Evolutionary conservation across 1,139 yeast genomes (phyloP), one percentile per base, ranked within the genome.

Genomic region (Schwanniomyces etchellsii): DNA sequence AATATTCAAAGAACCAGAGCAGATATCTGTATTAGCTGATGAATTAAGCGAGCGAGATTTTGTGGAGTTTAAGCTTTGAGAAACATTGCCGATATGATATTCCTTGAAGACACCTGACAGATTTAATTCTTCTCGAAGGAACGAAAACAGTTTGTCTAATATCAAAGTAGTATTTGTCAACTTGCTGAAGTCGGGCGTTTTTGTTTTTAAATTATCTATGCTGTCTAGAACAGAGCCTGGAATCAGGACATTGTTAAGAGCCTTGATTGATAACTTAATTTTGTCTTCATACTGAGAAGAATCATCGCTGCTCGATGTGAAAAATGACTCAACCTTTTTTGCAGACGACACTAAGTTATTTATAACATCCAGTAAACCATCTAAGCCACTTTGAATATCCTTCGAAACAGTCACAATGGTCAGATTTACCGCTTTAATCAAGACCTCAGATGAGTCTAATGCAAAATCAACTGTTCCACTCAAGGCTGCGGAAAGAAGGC

Each of bases 391-490:
- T 33, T 83, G 78, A 14, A 86, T 60, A 5, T 76, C 85, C 24
- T 62, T 58, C 0, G 86, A 70, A 10, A 78, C 57, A 0, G 60
- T 58, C 1, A 57, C 59, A 2, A 85, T 55, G 0, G 93, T 77
- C 3, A 56, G 56, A 45, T 88, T 84, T 2, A 85, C 82, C 20
- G 68, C 62, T 5, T 55, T 48, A 4, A 86, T 64, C 2, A 84
- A 60, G 2, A 70, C 51, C 43, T 80, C 84, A 0, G 93, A 76
- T 0, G 88, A 74, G 47, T 85, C 84, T 2, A 82, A 53, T 0
- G 94, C 94, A 25, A 77, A 75, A 39, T 77, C 77, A 1, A 81
- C 81, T 0, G 85, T 70, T 2, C 91, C 85, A 41, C 75, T 77
- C 5, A 88, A 61, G 0, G 89, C 73, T 4, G 93, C 80, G 0